These are phyloP conservation scores for Colletotrichum musicola DNA, from an alignment of 2,329 filamentous ascomycete genomes.

Conservation along the genomic window DNA sequence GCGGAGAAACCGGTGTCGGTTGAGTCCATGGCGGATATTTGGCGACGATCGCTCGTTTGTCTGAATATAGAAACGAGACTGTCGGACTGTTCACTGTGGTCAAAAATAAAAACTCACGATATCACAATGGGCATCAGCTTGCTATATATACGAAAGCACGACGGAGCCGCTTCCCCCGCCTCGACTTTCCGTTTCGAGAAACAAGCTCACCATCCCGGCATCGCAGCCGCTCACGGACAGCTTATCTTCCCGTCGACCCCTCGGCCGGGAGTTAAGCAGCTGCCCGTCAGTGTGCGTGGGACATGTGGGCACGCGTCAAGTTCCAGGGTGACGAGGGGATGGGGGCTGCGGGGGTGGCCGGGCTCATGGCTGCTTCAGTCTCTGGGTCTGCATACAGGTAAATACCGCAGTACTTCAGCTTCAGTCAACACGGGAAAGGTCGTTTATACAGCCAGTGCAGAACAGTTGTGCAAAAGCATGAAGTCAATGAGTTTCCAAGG, in stretches of 20 bases:
- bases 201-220: neutral
- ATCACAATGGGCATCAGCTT: neutral
- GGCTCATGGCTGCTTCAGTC: no score
- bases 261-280: neutral
- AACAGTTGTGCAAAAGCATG: no score
- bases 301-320: neutral
- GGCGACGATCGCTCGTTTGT: no score
- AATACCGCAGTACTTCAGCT: no score
- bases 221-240: neutral
- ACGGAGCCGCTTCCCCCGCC: neutral
- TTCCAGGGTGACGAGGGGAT: neutral
- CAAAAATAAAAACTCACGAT: neutral
- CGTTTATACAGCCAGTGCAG: no score
- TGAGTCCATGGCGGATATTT: constrained; percentile 1
- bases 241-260: neutral
- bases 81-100: no score
- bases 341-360: constrained; percentile 1
- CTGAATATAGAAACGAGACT: no score
- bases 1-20: neutral
- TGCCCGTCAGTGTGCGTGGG: neutral
- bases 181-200: neutral
- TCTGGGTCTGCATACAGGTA: no score
- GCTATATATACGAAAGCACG: neutral
- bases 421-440: no score
- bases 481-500: no score